Base-by-base conservation (phyloP, 306 rosid species). In the Vachellia pachyceras region DNA sequence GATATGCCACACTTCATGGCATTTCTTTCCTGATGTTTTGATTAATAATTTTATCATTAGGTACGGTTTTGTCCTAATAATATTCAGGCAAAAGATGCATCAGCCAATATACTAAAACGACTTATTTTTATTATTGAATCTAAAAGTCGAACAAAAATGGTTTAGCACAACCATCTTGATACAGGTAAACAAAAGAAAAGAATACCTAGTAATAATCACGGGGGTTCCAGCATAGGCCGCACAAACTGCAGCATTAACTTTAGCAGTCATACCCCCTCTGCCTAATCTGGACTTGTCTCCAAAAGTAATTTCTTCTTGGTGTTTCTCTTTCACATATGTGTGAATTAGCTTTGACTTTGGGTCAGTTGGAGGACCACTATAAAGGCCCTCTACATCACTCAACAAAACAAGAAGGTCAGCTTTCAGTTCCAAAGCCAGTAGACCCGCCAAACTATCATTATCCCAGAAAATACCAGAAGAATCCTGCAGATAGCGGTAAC, bases 391-490 rank as follows among this genome's bases (percentile, higher is more conserved):
- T 41, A 95, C 99, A 87, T 95, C 99, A 83, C 98, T 95, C 83
- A 95, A 80, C 55, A 95, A 70, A 85, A 95, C 96, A 55, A 95
- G 92, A 69, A 95, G 98, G 73, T 95, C 99, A 69, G 97, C 99
- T 74, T 95, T 93, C 64, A 93, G 92, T 83, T 95, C 98, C 69
- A 85, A 78, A 65, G 99, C 98, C 82, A 95, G 83, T 68, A 93
- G 87, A 81, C 96, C 89, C 6, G 99, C 98, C 90, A 95, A 92
- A 80, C 99, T 92, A 76, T 95, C 99, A 77, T 95, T 95, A 85
- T 95, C 99, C 99, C 98, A 95, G 77, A 95, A 95, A 78, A 93
- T 93, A 57, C 98, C 99, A 64, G 98, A 87, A 77, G 98, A 91
- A 76, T 95, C 99, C 99, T 95, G 97, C 87, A 80, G 73, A 79